Conservation (phyloP, 2,329 filamentous ascomycete genomes). For the Myriosclerotinia scirpicola region DNA sequence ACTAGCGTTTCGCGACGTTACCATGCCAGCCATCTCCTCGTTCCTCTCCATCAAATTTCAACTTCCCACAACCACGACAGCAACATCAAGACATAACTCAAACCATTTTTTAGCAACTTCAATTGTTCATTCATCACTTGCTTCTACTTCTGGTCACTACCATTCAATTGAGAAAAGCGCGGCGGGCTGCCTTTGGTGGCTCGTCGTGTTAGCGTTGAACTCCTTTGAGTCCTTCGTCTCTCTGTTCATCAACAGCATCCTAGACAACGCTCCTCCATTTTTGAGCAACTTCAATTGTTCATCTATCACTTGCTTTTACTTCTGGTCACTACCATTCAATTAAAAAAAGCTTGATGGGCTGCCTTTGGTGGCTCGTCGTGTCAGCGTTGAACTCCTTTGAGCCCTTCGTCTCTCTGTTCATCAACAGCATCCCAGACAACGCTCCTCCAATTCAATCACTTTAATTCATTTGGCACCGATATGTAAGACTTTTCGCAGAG, state of each 20-base stretch:
- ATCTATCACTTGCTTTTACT: neutral
- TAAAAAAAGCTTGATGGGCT: too few species aligned
- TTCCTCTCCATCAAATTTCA: neutral
- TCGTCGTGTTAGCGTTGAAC: neutral
- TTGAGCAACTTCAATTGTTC: neutral
- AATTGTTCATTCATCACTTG: neutral
- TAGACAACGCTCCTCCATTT: neutral
- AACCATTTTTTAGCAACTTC: neutral
- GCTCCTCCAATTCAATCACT: neutral
- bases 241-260: neutral
- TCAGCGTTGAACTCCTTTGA: neutral
- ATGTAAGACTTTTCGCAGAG: neutral
- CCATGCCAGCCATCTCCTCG: neutral
- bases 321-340: neutral
- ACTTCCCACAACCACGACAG: neutral
- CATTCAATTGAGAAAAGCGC: too few species aligned
- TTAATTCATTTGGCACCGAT: neutral
- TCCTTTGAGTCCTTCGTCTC: neutral
- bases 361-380: neutral
- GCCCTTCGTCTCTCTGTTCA: neutral
- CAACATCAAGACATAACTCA: neutral
- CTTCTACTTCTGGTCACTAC: neutral
- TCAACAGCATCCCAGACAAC: neutral
- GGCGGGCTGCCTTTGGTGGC: neutral
- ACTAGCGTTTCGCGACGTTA: neutral